These are phyloP conservation scores for Adiantum capillusveneris DNA, from an alignment of 75 land plant genomes.

Conservation along the genomic window DNA sequence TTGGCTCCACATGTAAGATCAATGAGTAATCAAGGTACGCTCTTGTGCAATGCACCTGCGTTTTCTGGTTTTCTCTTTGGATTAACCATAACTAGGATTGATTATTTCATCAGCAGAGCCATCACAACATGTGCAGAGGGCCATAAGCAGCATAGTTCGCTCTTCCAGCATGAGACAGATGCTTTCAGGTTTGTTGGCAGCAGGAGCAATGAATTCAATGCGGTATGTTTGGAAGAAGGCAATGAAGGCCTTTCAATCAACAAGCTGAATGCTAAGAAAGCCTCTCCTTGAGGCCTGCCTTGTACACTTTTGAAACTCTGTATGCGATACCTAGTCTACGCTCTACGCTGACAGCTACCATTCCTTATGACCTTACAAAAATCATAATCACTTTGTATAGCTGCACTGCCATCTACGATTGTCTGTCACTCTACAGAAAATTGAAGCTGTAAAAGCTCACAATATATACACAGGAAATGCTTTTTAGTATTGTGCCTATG, in stretches of 20 bases:
- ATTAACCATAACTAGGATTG: background rate
- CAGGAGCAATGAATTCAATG: slow-evolving; percentile 66
- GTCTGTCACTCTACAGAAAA: too few relatives aligned
- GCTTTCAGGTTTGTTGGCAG: slow-evolving; percentile 66
- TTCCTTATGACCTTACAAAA: too few relatives aligned
- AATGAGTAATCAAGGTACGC: background rate
- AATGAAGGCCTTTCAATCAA: slow-evolving; percentile 70
- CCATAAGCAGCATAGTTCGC: slow-evolving; percentile 57
- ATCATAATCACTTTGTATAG: too few relatives aligned
- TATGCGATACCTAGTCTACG: too few relatives aligned
- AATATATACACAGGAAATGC: too few relatives aligned
- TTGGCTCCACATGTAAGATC: slow-evolving; percentile 6
- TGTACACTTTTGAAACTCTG: too few relatives aligned
- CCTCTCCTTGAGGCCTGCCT: too few relatives aligned
- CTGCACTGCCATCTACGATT: too few relatives aligned
- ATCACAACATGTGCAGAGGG: slow-evolving; percentile 34
- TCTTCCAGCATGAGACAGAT: slow-evolving; percentile 83
- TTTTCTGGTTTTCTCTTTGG: too few relatives aligned
- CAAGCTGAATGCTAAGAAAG: background rate
- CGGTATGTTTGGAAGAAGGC: slow-evolving; percentile 56
- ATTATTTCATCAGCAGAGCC: slow-evolving; percentile 37
- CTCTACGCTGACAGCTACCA: too few relatives aligned
- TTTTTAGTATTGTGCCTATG: too few relatives aligned
- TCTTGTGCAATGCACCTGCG: background rate
- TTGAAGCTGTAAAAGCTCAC: too few relatives aligned